Evolutionary conservation across 495 filamentous ascomycete genomes (phyloP), one percentile per base, ranked within the genome.

Genomic region (Annulohypoxylon nitens): DNA sequence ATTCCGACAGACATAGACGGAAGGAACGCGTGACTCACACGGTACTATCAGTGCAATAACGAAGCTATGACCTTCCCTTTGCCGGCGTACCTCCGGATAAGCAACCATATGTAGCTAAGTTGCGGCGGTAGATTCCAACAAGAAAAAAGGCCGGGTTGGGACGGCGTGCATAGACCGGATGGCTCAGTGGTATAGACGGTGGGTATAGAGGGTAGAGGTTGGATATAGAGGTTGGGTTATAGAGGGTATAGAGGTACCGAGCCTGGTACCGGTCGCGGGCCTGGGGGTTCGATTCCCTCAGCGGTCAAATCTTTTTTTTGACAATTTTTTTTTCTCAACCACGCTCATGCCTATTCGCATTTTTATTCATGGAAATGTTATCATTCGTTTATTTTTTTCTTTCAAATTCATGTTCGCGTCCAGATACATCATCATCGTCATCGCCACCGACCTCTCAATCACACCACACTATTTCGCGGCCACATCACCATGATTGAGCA

Each of bases 281-380:
- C 9, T 11, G 18, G 8, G 9, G 48, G 48, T 51, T 51, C 48
- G 23, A 51, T 51, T 51, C 48, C 48, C n/a, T 51, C 48, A 23
- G 0, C 20, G 48, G 48, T 18, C 48, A 51, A 11, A 26, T 51
- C 48, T 51, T 51, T 26, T 51, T 51, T 51, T 51, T 11, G 20
- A 2, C 23, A 26, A 51, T 26, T 51, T 23, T 26, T 4, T 51
- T 51, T 51, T 70, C 20, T 3, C 37, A 11, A 12, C 37, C 37
- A 6, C 5, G 30, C 30, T 30, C 3, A 6, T 30, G 30, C 30
- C 30, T 30, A 6, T 30, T 30, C 3, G 5, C 30, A 30, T 6
- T 30, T 30, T 4, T 30, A 6, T 6, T 30, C 30, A 30, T 6
- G 30, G 5, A 4, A 30, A 30, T 6, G 5, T 6, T 6, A 30